Evolutionary conservation across 2,329 filamentous ascomycete genomes (phyloP), one percentile per base, ranked within the genome.

Genomic region (Didymella segeticola): DNA sequence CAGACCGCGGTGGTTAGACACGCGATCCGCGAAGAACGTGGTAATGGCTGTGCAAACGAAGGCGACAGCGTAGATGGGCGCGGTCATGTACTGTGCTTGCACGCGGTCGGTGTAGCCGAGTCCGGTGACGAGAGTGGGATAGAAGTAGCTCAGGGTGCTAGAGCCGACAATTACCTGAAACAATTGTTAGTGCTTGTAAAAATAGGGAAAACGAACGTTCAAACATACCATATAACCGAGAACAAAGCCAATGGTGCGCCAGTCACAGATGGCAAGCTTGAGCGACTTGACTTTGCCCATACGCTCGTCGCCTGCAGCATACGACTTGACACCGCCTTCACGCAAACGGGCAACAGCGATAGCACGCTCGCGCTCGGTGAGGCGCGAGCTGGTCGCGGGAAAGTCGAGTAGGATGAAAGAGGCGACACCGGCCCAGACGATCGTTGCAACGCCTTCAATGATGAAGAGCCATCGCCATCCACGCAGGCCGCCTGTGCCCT

Each of bases 71-170:
- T 83, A 85, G 50, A 85, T 84, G 17, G 81, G 81, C 2, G 83
- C 74, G 2, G 70, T 73, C 79, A 83, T 82, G 70, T 82, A 82
- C 54, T 83, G 81, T 0, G 80, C 79, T 36, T 69, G 63, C 36
- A 74, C 74, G 15, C 74, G 69, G 4, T 71, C 69, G 2, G 69
- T 76, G 59, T 82, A 84, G 17, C 81, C 81, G 0, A 84, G 75
- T 2, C 78, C 79, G n/a, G 77, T 68, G 38, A 83, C 80, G 7
- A 83, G 72, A 0, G 80, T 82, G 0, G 80, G 81, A 58, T 83
- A 83, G 64, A 83, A 83, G 71, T 83, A 84, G 2, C 77, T 79
- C 12, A 83, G 72, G 0, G 82, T 83, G 1, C 77, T 79, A 1
- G 79, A 79, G 2, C 82, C 80, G 33, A 77, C 76, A 39, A 78